Evolutionary conservation across 306 rosid genomes (phyloP), one percentile per base, ranked within the genome.

Genomic region (Chamaecrista fasciculata): DNA sequence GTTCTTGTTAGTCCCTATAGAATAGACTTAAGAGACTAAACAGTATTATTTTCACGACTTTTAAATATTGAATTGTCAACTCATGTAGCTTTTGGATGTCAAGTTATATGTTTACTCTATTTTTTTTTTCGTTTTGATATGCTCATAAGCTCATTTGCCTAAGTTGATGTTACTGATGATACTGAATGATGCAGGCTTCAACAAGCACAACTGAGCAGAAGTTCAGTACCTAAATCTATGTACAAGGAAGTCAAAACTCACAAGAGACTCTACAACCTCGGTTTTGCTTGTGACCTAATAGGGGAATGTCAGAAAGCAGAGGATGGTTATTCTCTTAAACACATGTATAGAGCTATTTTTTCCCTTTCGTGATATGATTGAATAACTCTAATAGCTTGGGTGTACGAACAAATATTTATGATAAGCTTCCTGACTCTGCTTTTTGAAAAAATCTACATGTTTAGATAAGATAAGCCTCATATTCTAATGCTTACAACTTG

Each of bases 341-440:
- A 76, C 83, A 62, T 86, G 87, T 88, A 91, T 79, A 88, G 97
- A 86, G 96, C 74, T 79, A 21, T 29, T 81, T 81, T 84, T 77
- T 73, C 60, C 78, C 77, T 73, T 52, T 82, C 79, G 86, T 84
- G 90, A 80, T 70, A 66, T 74, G 61, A 59, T 72, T 61, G 63
- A 86, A 71, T 81, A 58, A 75, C 79, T 81, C 73, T 76, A 75
- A 69, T 74, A 49, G 61, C 21, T 50, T 80, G 83, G 76, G 72
- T 84, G 87, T 79, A 53, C 53, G 79, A 71, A 80, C 66, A 78
- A 67, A 79, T 72, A 16, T 70, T 62, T 37, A 62, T 76, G 71
- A 70, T 74, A 82, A 73, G 73, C 65, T 76, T 71, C 12, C 49
- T 62, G 44, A 69, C 55, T 72, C 23, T 76, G 86, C 56, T 84